Conservation (phyloP, 2,329 filamentous ascomycete genomes). For the Aschersonia sp. region DNA sequence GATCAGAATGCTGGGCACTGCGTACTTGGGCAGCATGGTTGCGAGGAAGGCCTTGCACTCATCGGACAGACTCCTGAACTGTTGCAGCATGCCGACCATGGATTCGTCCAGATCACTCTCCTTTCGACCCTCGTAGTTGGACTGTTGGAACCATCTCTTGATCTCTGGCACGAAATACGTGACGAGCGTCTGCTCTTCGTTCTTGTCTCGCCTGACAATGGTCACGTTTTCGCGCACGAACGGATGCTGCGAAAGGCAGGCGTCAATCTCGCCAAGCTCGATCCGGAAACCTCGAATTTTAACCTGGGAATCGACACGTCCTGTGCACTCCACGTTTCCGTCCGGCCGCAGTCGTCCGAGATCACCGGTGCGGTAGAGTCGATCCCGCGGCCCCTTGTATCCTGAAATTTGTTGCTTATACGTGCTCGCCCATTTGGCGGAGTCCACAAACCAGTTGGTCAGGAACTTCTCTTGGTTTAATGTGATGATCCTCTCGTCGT, state of each 20-base stretch:
- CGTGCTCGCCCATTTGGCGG: conserved; percentile 45
- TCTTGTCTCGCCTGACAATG: conserved; percentile 38
- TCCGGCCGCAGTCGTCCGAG: conserved; percentile 58
- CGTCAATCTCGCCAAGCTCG: conserved; percentile 87
- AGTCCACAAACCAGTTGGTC: conserved; percentile 73
- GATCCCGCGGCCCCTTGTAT: conserved; percentile 71
- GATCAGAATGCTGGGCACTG: conserved; percentile 20
- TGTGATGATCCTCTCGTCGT: conserved; percentile 36
- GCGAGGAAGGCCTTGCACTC: conserved; percentile 52
- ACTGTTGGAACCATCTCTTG: conserved; percentile 44
- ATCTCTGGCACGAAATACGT: conserved; percentile 79
- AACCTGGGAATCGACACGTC: conserved; percentile 75
- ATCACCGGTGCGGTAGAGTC: conserved; percentile 79
- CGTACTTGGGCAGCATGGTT: conserved; percentile 31
- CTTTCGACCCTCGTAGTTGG: conserved; percentile 36
- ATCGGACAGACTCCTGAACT: conserved; percentile 29
- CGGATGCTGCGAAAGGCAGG: conserved; percentile 57
- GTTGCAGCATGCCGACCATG: conserved; percentile 25
- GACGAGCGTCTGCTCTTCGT: conserved; percentile 65
- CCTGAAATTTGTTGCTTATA: conserved; percentile 63
- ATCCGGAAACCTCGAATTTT: conserved; percentile 95
- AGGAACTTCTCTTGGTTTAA: conserved; percentile 54
- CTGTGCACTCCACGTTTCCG: conserved; percentile 64
- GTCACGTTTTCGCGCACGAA: conserved; percentile 77
- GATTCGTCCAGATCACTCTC: conserved; percentile 32